Conservation (phyloP, 1,139 yeast species). For the Magnusiomyces suaveolens region DNA sequence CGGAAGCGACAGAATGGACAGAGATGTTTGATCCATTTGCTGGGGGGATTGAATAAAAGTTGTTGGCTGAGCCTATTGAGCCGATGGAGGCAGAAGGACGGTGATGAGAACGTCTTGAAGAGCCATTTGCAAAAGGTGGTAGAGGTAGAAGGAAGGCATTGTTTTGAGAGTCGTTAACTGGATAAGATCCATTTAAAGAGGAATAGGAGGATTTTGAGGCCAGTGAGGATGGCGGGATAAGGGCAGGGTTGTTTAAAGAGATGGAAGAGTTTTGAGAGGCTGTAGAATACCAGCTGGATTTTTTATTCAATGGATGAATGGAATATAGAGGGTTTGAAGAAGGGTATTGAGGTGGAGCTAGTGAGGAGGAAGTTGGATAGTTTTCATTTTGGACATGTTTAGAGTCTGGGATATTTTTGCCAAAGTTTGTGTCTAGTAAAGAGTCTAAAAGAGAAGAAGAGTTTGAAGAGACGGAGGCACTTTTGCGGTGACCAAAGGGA, state of each 20-base stretch:
- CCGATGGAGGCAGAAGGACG: not conserved
- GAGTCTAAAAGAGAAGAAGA: constrained; percentile 9
- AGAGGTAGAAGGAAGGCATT: not conserved
- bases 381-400: not conserved
- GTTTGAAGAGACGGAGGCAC: constrained; percentile 4
- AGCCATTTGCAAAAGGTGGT: not conserved
- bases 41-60: not conserved
- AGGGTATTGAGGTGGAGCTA: not conserved
- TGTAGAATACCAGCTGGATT: not conserved
- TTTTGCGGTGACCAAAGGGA: not conserved
- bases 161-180: not conserved
- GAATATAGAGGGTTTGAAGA: not conserved
- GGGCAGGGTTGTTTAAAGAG: not conserved
- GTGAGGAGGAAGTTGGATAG: not conserved
- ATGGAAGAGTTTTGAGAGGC: too few species aligned
- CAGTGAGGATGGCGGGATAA: not conserved
- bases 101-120: not conserved
- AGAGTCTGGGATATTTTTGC: not conserved
- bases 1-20: not conserved
- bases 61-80: not conserved
- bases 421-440: constrained; percentile 9
- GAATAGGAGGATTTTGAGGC: not conserved
- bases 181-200: not conserved
- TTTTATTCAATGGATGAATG: not conserved
- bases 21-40: not conserved